A percentile compares a stretch with the other conserved stretches of the same genome.
These are phyloP conservation scores for Fabrea salina DNA, from an alignment of 169 alveolate species.

Conservation along the genomic window DNA sequence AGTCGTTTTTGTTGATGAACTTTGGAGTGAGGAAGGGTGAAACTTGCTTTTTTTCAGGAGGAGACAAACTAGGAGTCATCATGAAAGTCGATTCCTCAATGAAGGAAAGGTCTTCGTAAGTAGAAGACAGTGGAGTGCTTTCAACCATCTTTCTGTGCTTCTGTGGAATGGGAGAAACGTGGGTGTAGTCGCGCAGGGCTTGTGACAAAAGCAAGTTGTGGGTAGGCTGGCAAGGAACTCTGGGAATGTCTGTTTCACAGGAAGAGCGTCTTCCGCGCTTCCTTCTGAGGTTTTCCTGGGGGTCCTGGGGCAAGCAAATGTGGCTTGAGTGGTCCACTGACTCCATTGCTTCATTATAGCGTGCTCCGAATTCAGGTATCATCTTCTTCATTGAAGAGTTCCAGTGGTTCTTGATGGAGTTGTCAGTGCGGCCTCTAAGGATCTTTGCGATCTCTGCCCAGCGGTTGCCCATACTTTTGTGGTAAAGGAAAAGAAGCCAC, in stretches of 20 bases:
- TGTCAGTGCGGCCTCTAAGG: slow-evolving; percentile 85
- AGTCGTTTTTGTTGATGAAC: neutral
- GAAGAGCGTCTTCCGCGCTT: slow-evolving; percentile 33
- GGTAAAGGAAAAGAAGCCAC: slow-evolving; percentile 42
- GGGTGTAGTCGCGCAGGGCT: slow-evolving; percentile 11
- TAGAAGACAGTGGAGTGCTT: too few species aligned
- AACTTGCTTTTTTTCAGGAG: neutral
- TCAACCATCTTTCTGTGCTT: too few species aligned
- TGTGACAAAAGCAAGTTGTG: slow-evolving; percentile 6
- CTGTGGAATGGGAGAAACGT: too few species aligned
- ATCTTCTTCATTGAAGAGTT: slow-evolving; percentile 83
- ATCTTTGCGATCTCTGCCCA: slow-evolving; percentile 86
- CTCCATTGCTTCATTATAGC: neutral
- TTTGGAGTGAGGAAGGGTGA: neutral
- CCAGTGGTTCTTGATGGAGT: slow-evolving; percentile 87
- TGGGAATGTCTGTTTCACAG: neutral
- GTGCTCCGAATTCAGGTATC: slow-evolving; percentile 16
- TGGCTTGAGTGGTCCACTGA: neutral
- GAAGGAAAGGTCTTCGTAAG: too few species aligned
- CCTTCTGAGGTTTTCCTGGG: slow-evolving; percentile 10
- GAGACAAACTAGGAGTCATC: neutral
- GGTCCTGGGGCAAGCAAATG: neutral
- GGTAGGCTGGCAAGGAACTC: neutral
- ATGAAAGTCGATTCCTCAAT: neutral
- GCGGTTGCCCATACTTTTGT: slow-evolving; percentile 67